Evolutionary conservation across 2,329 filamentous ascomycete species (phyloP).

Genomic region (Epichloe amarillans): DNA sequence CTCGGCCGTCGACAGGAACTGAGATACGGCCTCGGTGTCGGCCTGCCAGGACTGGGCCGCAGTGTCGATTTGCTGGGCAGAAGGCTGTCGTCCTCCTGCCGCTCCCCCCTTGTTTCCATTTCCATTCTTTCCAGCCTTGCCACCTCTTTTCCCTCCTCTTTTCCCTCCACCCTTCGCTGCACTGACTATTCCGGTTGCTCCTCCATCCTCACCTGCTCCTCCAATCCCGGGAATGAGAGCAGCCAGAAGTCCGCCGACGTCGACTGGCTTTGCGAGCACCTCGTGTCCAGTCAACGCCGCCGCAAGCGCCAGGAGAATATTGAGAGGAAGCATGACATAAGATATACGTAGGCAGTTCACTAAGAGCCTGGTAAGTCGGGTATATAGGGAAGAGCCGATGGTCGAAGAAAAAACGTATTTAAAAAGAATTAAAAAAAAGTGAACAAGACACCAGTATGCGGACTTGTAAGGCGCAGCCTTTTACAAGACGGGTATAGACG

Average conservation of each 20-base stretch:
- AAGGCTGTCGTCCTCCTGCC: not conserved
- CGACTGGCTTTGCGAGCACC: not conserved
- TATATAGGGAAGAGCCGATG: no score
- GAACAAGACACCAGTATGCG: not conserved
- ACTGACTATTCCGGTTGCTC: not conserved
- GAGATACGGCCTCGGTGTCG: conserved; percentile 7
- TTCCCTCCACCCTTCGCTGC: not conserved
- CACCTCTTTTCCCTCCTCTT: no score
- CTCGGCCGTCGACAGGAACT: conserved; percentile 8
- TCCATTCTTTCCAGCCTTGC: not conserved
- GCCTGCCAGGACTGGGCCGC: conserved; percentile 5
- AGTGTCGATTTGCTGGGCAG: not conserved
- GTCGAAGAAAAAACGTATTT: not conserved
- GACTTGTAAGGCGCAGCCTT: not conserved
- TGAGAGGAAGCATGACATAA: not conserved
- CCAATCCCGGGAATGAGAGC: not conserved
- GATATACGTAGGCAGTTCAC: not conserved
- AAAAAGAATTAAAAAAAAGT: not conserved
- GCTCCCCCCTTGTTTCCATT: not conserved
- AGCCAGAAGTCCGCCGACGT: not conserved
- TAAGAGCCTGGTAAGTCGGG: not conserved
- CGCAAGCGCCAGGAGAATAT: not conserved
- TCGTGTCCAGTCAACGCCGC: not conserved
- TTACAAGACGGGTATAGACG: not conserved
- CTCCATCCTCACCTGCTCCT: not conserved